phyloP scores from a whole-genome alignment of 1,284 basidiomycete species.

The Ganoderma leucocontextum region DNA sequence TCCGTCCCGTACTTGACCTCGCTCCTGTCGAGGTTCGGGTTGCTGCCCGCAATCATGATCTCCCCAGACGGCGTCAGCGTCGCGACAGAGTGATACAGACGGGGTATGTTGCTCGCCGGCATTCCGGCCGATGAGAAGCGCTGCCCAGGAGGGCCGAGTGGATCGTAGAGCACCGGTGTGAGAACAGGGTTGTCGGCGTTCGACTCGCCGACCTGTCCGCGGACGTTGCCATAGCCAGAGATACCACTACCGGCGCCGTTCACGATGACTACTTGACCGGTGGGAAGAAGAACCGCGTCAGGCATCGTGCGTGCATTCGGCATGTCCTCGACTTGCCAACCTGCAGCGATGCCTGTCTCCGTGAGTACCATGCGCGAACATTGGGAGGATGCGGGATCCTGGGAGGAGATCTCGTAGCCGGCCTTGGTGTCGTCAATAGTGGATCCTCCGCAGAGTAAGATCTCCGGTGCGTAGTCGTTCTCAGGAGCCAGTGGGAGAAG shows the following conservation, averaged over 20 bases:
- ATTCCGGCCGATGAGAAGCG: conserved; percentile 73
- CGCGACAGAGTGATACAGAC: conserved; percentile 86
- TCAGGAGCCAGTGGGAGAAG: conserved; percentile 74
- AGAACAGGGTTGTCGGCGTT: conserved; percentile 84
- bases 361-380: conserved; percentile 77
- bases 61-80: conserved; percentile 74
- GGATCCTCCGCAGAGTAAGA: conserved; percentile 85
- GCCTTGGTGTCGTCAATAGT: conserved; percentile 68
- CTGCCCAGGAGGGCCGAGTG: conserved; percentile 61
- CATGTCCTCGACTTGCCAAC: conserved; percentile 82
- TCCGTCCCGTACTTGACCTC: conserved; percentile 77
- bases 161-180: conserved; percentile 79
- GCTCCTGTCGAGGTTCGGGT: conserved; percentile 83
- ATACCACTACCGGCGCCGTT: conserved; percentile 82
- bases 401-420: conserved; percentile 70
- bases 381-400: conserved; percentile 75
- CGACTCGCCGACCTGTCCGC: conserved; percentile 71
- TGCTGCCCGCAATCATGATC: conserved; percentile 83
- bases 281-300: conserved; percentile 84
- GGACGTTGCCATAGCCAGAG: conserved; percentile 86
- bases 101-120: conserved; percentile 74
- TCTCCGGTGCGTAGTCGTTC: conserved; percentile 71
- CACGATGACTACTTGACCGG: conserved; percentile 77
- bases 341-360: conserved; percentile 67
- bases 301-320: conserved; percentile 80